Conservation (phyloP, 371 early-diverging fungal genomes). For the Thermomucor indicae-seudaticae region DNA sequence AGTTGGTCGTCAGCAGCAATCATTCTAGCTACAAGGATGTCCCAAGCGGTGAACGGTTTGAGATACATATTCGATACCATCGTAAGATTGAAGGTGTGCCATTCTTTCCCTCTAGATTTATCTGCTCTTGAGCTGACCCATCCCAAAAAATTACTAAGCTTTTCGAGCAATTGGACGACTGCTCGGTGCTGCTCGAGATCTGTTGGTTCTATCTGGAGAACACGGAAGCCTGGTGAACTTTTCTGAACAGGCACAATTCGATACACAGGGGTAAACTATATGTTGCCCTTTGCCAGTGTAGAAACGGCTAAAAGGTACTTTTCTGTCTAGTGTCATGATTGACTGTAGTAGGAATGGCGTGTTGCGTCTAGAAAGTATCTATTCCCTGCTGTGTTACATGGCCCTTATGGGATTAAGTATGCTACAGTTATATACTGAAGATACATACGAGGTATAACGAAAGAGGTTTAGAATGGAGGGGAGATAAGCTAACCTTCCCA, state of each 20-base stretch:
- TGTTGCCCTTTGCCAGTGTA: no score
- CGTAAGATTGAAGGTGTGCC: conserved; percentile 60
- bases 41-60: conserved; percentile 29
- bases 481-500: neutral
- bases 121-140: neutral
- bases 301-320: no score
- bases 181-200: conserved; percentile 54
- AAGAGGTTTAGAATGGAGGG: neutral
- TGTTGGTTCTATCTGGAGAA: conserved; percentile 28
- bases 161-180: conserved; percentile 76
- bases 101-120: neutral
- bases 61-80: conserved; percentile 55
- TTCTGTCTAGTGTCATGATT: conserved; percentile 73
- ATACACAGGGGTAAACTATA: conserved; percentile 53
- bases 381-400: conserved; percentile 62
- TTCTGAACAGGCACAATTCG: conserved; percentile 63
- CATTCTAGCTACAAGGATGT: conserved; percentile 29
- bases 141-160: conserved; percentile 24
- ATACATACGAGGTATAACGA: conserved; percentile 72
- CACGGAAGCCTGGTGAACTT: conserved; percentile 48
- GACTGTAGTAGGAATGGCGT: conserved; percentile 87
- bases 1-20: conserved; percentile 39
- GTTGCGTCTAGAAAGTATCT: conserved; percentile 53
- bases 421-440: conserved; percentile 87
- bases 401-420: conserved; percentile 83